Evolutionary conservation across 768 basidiomycete genomes (phyloP).

Genomic region (Wakefieldia striispora): DNA sequence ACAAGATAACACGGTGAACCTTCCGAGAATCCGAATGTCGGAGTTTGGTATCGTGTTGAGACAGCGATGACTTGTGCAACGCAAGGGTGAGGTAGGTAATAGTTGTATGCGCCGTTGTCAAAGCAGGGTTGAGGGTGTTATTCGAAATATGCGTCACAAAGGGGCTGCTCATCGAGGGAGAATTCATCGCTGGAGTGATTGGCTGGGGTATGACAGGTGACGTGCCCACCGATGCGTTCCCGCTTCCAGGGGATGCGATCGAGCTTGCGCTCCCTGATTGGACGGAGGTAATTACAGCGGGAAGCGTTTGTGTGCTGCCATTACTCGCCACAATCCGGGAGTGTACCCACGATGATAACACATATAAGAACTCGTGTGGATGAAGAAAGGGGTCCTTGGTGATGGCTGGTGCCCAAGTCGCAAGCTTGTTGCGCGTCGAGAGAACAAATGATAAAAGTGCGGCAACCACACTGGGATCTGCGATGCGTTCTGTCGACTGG

Average conservation of each 20-base stretch:
- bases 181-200: background rate
- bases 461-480: constrained; percentile 70
- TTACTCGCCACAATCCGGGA: constrained; percentile 16
- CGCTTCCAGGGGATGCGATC: constrained; percentile 10
- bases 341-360: constrained; percentile 37
- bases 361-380: constrained; percentile 53
- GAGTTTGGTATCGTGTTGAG: constrained; percentile 28
- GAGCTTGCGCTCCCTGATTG: constrained; percentile 15
- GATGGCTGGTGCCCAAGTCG: constrained; percentile 44
- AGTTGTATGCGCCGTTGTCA: background rate
- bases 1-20: constrained; percentile 60
- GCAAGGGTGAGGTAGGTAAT: constrained; percentile 25
- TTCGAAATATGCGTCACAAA: constrained; percentile 7
- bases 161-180: constrained; percentile 10
- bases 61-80: constrained; percentile 21
- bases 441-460: constrained; percentile 70
- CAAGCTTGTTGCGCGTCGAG: constrained; percentile 66
- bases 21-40: constrained; percentile 52
- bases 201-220: constrained; percentile 15
- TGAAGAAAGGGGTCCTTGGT: constrained; percentile 82
- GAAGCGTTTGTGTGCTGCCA: constrained; percentile 24
- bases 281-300: constrained; percentile 27
- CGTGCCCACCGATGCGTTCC: constrained; percentile 15
- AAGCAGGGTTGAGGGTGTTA: constrained; percentile 14
- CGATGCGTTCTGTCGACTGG: constrained; percentile 69